Percentiles rank a stretch among this genome's conserved stretches.
Conservation (phyloP, 2,329 filamentous ascomycete species). For the Chaetomium globosum region DNA sequence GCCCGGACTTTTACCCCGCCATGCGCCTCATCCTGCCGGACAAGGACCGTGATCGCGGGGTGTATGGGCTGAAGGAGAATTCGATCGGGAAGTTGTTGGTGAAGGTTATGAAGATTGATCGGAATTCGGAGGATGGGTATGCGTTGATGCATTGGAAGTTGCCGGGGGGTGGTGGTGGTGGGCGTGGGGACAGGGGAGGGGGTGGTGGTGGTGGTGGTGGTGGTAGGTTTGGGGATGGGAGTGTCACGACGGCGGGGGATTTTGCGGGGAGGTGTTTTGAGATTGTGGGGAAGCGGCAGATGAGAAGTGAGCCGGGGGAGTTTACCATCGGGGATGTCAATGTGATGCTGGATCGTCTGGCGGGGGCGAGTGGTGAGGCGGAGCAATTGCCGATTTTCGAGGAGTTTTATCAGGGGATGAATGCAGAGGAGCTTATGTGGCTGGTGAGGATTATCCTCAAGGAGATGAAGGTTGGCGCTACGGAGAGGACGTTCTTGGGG, state of each 20-base stretch:
- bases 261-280: constrained; percentile 90
- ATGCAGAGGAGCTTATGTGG: constrained; percentile 91
- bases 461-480: constrained; percentile 73
- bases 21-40: constrained; percentile 89
- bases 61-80: constrained; percentile 94
- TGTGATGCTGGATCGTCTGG: constrained; percentile 75
- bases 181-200: constrained; percentile 53
- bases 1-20: constrained; percentile 89
- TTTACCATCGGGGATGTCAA: constrained; percentile 93
- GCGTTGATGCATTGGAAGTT: constrained; percentile 90
- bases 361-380: constrained; percentile 75
- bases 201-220: constrained; percentile 47
- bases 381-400: constrained; percentile 80
- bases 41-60: constrained; percentile 86
- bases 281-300: constrained; percentile 79
- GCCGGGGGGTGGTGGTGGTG: constrained; percentile 59
- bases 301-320: constrained; percentile 70
- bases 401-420: constrained; percentile 87
- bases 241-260: constrained; percentile 73
- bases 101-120: constrained; percentile 88
- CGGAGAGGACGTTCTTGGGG: constrained; percentile 85
- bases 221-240: constrained; percentile 34
- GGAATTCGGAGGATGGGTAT: constrained; percentile 84
- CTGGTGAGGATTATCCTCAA: constrained; percentile 89
- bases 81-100: constrained; percentile 88